These are phyloP conservation scores for Penicillium sp. DNA, from an alignment of 2,329 filamentous ascomycete genomes.

Conservation along the genomic window DNA sequence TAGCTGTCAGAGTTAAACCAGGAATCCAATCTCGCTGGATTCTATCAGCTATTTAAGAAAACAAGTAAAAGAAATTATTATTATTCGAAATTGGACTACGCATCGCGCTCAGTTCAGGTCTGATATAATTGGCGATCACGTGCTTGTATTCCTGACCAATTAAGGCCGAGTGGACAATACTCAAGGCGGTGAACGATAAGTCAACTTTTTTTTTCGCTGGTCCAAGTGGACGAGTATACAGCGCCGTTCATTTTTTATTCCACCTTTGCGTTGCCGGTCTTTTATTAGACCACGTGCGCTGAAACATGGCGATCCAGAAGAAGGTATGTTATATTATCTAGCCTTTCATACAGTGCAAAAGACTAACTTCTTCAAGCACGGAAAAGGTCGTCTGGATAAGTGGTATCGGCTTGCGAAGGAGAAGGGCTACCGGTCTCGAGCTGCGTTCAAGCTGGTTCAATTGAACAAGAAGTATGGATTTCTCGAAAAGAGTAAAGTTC, in stretches of 20 bases:
- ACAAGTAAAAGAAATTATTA: too few relatives aligned
- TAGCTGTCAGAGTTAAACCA: too few relatives aligned
- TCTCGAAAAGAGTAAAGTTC: conserved; percentile 89
- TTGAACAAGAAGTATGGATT: conserved; percentile 99
- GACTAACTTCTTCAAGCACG: conserved; percentile 54
- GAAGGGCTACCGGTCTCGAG: conserved; percentile 91
- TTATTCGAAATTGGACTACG: too few relatives aligned
- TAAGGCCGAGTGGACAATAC: too few relatives aligned
- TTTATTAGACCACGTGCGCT: conserved; percentile 18
- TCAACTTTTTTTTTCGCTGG: conserved; percentile 21
- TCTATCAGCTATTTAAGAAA: too few relatives aligned
- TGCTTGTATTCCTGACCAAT: too few relatives aligned
- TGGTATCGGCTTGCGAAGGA: conserved; percentile 99
- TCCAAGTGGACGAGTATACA: conserved; percentile 16
- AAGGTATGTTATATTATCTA: conserved; percentile 50
- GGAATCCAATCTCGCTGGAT: too few relatives aligned
- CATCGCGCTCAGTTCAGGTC: too few relatives aligned
- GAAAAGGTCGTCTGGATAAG: conserved; percentile 96
- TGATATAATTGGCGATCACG: too few relatives aligned
- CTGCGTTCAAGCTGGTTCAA: conserved; percentile 96
- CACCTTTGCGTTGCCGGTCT: conserved; percentile 20
- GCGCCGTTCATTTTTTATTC: conserved; percentile 9
- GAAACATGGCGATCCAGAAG: conserved; percentile 87
- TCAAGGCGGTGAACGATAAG: conserved; percentile 27
- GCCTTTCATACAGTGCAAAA: not conserved